Evolutionary conservation across 2,329 filamentous ascomycete genomes (phyloP).

Genomic region (Sclerotinia subarctica): DNA sequence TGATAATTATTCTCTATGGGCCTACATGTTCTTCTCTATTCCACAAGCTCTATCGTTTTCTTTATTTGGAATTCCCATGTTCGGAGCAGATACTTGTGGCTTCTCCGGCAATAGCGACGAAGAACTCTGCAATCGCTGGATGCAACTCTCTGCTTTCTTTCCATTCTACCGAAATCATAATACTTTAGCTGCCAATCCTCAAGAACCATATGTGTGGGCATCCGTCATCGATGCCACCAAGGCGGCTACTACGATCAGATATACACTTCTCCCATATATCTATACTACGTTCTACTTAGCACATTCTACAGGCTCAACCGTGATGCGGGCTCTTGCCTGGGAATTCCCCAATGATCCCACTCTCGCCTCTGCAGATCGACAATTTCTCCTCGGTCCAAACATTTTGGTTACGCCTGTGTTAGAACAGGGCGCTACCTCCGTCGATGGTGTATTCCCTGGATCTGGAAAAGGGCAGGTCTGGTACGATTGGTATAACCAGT

Average conservation of each 20-base stretch:
- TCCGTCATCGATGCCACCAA: constrained; percentile 63
- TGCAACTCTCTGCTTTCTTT: constrained; percentile 71
- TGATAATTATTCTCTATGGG: constrained; percentile 69
- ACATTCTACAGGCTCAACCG: constrained; percentile 62
- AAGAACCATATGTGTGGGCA: constrained; percentile 71
- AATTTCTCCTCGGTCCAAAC: constrained; percentile 67
- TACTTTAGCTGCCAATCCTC: constrained; percentile 53
- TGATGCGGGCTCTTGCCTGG: constrained; percentile 71
- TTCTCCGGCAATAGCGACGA: constrained; percentile 65
- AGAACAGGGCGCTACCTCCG: constrained; percentile 56
- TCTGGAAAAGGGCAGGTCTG: constrained; percentile 57
- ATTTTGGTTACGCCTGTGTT: constrained; percentile 67
- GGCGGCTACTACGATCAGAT: constrained; percentile 67
- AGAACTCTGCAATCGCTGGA: constrained; percentile 72
- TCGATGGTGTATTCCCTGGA: constrained; percentile 67
- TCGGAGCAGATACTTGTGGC: constrained; percentile 67
- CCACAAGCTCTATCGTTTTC: constrained; percentile 73
- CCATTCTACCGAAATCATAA: constrained; percentile 80
- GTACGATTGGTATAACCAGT: constrained; percentile 79
- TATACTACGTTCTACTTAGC: constrained; percentile 71
- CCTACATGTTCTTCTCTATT: constrained; percentile 73
- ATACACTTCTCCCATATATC: constrained; percentile 68
- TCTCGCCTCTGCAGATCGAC: constrained; percentile 62
- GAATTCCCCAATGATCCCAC: constrained; percentile 70
- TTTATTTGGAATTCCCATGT: constrained; percentile 75